Conservation (phyloP, 345 rosid genomes). For the Populus tremula region DNA sequence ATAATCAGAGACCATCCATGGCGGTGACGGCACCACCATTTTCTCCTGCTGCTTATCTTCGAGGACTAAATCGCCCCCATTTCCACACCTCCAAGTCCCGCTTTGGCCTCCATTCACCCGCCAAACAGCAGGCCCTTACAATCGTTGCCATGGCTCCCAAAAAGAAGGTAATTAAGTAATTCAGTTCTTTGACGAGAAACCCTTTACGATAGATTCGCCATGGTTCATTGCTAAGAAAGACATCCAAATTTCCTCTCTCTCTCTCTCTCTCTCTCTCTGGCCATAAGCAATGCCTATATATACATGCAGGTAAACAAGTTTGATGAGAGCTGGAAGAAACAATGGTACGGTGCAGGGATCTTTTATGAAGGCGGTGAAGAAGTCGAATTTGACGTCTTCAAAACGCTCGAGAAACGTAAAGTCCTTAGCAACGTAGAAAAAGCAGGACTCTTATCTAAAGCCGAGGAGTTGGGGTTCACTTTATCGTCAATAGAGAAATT, state of each 20-base stretch:
- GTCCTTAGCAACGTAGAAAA: constrained; percentile 86
- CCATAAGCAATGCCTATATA: not conserved
- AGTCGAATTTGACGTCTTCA: constrained; percentile 81
- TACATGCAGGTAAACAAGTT: constrained; percentile 63
- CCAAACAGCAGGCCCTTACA: constrained; percentile 35
- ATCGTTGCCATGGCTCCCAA: constrained; percentile 79
- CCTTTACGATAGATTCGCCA: not conserved
- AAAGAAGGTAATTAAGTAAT: constrained; percentile 54
- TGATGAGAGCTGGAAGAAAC: constrained; percentile 68
- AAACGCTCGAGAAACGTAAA: constrained; percentile 79
- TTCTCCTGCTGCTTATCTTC: constrained; percentile 43
- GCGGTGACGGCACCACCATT: constrained; percentile 43
- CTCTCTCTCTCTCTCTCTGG: not conserved
- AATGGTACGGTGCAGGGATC: constrained; percentile 89
- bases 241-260: not conserved
- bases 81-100: constrained; percentile 34
- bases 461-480: constrained; percentile 70
- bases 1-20: constrained; percentile 38
- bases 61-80: constrained; percentile 20
- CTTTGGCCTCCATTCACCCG: constrained; percentile 20
- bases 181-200: not conserved
- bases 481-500: constrained; percentile 86
- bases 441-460: constrained; percentile 77
- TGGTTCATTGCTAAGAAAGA: not conserved
- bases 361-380: constrained; percentile 87